Conservation (phyloP, 495 filamentous ascomycete species). For the Monascus purpureus region DNA sequence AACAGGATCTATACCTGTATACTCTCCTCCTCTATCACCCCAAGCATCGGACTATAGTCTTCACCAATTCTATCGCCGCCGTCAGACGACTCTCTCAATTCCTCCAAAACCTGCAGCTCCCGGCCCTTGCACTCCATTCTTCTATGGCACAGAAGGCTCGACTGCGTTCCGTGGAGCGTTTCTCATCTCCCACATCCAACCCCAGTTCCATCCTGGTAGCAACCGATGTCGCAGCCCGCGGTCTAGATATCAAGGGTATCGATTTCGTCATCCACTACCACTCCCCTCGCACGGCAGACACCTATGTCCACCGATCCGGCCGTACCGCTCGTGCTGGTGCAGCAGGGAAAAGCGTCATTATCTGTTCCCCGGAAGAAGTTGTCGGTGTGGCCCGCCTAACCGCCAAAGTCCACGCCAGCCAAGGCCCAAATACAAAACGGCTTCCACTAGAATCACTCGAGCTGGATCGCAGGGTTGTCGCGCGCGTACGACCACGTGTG, state of each 20-base stretch:
- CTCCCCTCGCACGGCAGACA: slow-evolving; percentile 79
- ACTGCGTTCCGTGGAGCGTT: slow-evolving; percentile 79
- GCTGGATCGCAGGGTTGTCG: slow-evolving; percentile 65
- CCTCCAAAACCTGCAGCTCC: slow-evolving; percentile 68
- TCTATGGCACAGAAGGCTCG: slow-evolving; percentile 97
- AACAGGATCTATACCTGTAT: slow-evolving; percentile 82
- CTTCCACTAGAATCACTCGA: slow-evolving; percentile 65
- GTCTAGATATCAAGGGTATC: slow-evolving; percentile 83
- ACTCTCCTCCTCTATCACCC: slow-evolving; percentile 72
- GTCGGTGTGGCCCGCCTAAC: slow-evolving; percentile 68
- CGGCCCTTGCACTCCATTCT: slow-evolving; percentile 70
- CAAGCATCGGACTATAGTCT: slow-evolving; percentile 65
- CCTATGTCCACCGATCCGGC: slow-evolving; percentile 90
- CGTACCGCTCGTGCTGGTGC: slow-evolving; percentile 78
- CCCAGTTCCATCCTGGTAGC: slow-evolving; percentile 66
- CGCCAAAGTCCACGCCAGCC: slow-evolving; percentile 64
- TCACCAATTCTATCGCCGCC: slow-evolving; percentile 89
- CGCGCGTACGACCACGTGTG: slow-evolving; percentile 58
- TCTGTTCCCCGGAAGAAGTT: slow-evolving; percentile 88
- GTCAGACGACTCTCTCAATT: slow-evolving; percentile 78
- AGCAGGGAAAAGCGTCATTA: slow-evolving; percentile 64
- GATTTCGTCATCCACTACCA: slow-evolving; percentile 90
- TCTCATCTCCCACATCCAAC: slow-evolving; percentile 48
- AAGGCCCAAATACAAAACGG: slow-evolving; percentile 25
- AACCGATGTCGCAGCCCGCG: slow-evolving; percentile 92